Base-by-base conservation (phyloP, 129 eudicot species). In the Artemisia argyi region DNA sequence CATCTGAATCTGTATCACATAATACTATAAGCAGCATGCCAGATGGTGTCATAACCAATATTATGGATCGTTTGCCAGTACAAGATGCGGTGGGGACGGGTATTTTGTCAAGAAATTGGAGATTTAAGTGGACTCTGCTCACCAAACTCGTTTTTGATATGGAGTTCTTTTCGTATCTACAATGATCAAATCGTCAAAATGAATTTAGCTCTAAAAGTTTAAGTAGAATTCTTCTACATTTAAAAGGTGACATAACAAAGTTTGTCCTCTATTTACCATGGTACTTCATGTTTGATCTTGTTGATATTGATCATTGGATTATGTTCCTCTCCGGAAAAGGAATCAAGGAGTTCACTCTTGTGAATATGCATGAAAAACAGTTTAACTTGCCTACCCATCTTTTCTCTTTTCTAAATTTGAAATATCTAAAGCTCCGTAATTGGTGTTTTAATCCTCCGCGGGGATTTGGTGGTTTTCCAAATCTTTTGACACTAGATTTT, bases 51-150 rank as follows among this genome's bases (percentile, higher is more conserved):
- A 50, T 68, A 9, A 50, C 61, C 53, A 10, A 26, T 26, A 52
- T 68, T 28, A 47, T 68, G 22, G 61, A 68, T 68, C 54, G 73
- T 28, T 68, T 68, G 61, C 73, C 61, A 20, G 53, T 49, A 50
- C 73, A 51, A 14, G 48, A 28, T 24, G 50, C 49, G 4, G 61
- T 68, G 11, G 16, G 57, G 73, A 68, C 73, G 7, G 8, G 49
- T 26, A 51, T 68, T 15, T 68, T 68, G 61, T 68, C 73, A 28
- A 68, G 73, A 51, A 53, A 55, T 5, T 53, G 73, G 73, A 69
- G 49, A 61, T 53, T 11, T 69, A 69, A 69, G 30, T 69, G 74
- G 65, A 69, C 74, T 55, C 11, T 18, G 32, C 63, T 55, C 26
- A n/a, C 32, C 18, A n/a, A 69, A 5, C 74, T 69, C 48, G 14